Evolutionary conservation across 495 filamentous ascomycete genomes (phyloP).

Genomic region (Filosporella fistucella): DNA sequence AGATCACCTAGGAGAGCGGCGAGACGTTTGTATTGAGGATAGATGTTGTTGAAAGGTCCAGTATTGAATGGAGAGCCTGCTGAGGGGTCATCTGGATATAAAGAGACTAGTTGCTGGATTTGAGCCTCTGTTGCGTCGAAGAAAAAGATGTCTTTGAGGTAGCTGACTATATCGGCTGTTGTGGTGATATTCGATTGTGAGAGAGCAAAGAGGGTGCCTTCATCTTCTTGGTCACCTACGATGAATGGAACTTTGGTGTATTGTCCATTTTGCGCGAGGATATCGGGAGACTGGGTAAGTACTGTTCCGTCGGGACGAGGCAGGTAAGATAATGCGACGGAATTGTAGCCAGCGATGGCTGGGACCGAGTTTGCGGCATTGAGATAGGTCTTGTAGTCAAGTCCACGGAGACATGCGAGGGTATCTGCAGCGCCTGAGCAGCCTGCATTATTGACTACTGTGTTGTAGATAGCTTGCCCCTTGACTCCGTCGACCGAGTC

Average conservation of each 20-base stretch:
- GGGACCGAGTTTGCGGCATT: conserved; percentile 64
- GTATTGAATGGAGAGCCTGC: conserved; percentile 61
- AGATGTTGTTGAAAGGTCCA: conserved; percentile 55
- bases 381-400: conserved; percentile 56
- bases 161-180: conserved; percentile 50
- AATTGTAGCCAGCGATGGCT: conserved; percentile 56
- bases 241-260: conserved; percentile 53
- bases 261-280: conserved; percentile 39
- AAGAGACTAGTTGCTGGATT: conserved; percentile 37
- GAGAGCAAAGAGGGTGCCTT: conserved; percentile 56
- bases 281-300: conserved; percentile 51
- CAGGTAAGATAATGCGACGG: conserved; percentile 58
- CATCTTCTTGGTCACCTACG: conserved; percentile 54
- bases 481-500: conserved; percentile 58
- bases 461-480: conserved; percentile 58
- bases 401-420: conserved; percentile 55
- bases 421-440: conserved; percentile 51
- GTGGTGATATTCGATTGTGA: conserved; percentile 61
- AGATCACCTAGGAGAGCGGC: conserved; percentile 65
- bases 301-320: conserved; percentile 58
- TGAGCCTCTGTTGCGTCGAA: conserved; percentile 28
- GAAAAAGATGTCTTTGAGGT: conserved; percentile 49
- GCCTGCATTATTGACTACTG: conserved; percentile 52
- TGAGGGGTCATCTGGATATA: conserved; percentile 37
- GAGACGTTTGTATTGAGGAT: conserved; percentile 70